Evolutionary conservation across 1,139 yeast genomes (phyloP).

Genomic region (Pichia sp.): DNA sequence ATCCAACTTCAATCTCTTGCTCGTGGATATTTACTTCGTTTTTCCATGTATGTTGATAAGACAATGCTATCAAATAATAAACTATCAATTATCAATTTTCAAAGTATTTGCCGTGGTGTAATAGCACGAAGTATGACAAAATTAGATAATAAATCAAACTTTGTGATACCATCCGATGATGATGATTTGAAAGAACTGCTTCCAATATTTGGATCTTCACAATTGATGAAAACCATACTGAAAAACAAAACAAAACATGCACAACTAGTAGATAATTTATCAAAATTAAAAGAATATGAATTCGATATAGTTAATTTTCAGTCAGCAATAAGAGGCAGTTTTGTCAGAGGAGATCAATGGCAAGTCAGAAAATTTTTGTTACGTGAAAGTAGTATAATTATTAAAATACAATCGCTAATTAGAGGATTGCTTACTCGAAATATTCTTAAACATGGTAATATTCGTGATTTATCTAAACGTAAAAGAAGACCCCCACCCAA

Average conservation of each 20-base stretch:
- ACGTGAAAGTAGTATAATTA: constrained; percentile 18
- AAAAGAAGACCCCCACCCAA: not conserved
- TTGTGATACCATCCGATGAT: constrained; percentile 8
- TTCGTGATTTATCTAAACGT: not conserved
- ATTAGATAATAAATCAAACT: constrained; percentile 6
- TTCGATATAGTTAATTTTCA: constrained; percentile 29
- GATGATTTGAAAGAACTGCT: not conserved
- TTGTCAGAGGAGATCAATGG: constrained; percentile 19
- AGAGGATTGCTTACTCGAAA: constrained; percentile 26
- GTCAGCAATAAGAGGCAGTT: constrained; percentile 29
- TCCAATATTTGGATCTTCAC: constrained; percentile 15
- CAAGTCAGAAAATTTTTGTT: constrained; percentile 16
- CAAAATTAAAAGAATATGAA: constrained; percentile 20
- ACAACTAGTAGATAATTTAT: constrained; percentile 15
- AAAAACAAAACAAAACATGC: constrained; percentile 21
- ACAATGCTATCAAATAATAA: constrained; percentile 52
- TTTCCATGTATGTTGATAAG: constrained; percentile 52
- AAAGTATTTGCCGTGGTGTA: constrained; percentile 30
- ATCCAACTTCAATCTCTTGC: constrained; percentile 52
- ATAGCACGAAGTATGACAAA: constrained; percentile 20
- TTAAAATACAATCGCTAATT: constrained; percentile 28
- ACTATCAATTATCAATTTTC: constrained; percentile 40
- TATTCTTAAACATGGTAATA: not conserved
- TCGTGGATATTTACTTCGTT: constrained; percentile 60
- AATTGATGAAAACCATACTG: constrained; percentile 16